phyloP scores from a whole-genome alignment of 768 basidiomycete species.

The Rhizopogon roseolus region DNA sequence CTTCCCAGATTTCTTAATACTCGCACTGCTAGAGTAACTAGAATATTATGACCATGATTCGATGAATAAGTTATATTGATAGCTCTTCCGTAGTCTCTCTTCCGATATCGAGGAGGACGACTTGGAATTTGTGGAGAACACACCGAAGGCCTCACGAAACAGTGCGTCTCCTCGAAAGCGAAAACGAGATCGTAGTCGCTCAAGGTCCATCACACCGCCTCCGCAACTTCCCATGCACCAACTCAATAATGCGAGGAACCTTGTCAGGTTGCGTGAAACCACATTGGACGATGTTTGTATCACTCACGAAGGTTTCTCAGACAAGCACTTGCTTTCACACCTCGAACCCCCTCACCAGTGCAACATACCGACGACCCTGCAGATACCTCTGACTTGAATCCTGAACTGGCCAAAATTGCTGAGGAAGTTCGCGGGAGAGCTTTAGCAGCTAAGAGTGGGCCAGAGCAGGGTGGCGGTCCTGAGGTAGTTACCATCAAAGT shows the following conservation, averaged over 20 bases:
- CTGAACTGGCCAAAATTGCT: conserved; percentile 59
- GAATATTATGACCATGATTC: background rate
- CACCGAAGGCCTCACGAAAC: conserved; percentile 9
- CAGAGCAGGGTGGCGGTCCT: conserved; percentile 26
- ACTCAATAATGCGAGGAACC: conserved; percentile 49
- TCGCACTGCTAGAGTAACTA: background rate
- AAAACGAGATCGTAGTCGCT: conserved; percentile 51
- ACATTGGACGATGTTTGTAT: background rate
- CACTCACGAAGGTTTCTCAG: conserved; percentile 26
- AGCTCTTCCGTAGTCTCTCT: conserved; percentile 21
- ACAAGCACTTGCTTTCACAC: conserved; percentile 37
- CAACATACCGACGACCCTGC: conserved; percentile 37
- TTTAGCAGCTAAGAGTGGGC: conserved; percentile 16
- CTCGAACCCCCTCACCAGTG: conserved; percentile 46
- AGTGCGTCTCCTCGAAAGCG: conserved; percentile 33
- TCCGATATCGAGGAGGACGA: conserved; percentile 44
- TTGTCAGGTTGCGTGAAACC: conserved; percentile 49
- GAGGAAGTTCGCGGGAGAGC: conserved; percentile 29
- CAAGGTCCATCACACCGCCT: conserved; percentile 73
- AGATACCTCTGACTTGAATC: conserved; percentile 49
- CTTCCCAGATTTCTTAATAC: background rate
- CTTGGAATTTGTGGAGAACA: conserved; percentile 35
- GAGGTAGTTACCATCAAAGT: conserved; percentile 48
- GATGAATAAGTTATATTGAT: background rate
- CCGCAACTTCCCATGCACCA: conserved; percentile 53